Evolutionary conservation across 2,329 filamentous ascomycete species (phyloP).

Genomic region (Aspergillus fumigatus): DNA sequence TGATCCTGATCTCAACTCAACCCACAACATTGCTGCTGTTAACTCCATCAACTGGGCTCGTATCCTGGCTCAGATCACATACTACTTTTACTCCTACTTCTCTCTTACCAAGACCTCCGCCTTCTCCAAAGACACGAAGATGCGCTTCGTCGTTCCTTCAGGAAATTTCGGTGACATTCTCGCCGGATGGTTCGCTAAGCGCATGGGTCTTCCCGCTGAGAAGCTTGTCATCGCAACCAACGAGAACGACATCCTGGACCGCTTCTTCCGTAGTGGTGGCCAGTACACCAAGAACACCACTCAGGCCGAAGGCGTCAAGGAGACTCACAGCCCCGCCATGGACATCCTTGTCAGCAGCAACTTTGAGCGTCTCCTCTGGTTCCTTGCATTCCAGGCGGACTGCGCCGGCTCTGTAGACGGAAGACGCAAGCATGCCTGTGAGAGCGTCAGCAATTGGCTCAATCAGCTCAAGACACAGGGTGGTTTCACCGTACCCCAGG

Average conservation of each 20-base stretch:
- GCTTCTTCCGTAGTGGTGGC: constrained; percentile 82
- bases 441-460: constrained; percentile 75
- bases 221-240: constrained; percentile 93
- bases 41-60: constrained; percentile 97
- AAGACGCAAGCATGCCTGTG: constrained; percentile 53
- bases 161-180: constrained; percentile 97
- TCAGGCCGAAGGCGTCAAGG: constrained; percentile 66
- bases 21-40: constrained; percentile 81
- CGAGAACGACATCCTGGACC: constrained; percentile 93
- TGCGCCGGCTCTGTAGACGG: constrained; percentile 38
- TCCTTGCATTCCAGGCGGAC: constrained; percentile 65
- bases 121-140: constrained; percentile 54
- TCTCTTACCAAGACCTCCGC: constrained; percentile 58
- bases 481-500: constrained; percentile 73
- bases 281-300: constrained; percentile 80
- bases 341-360: constrained; percentile 95
- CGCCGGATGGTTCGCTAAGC: constrained; percentile 79
- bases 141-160: constrained; percentile 86
- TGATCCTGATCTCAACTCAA: constrained; percentile 76
- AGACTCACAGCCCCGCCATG: constrained; percentile 93
- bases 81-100: constrained; percentile 97
- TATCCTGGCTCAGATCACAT: constrained; percentile 93
- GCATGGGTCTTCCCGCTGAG: constrained; percentile 82
- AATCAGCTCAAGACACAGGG: constrained; percentile 73
- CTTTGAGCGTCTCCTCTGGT: constrained; percentile 95